phyloP scores from a whole-genome alignment of 2,329 filamentous ascomycete species.

The Chalaropsis ovoidea region DNA sequence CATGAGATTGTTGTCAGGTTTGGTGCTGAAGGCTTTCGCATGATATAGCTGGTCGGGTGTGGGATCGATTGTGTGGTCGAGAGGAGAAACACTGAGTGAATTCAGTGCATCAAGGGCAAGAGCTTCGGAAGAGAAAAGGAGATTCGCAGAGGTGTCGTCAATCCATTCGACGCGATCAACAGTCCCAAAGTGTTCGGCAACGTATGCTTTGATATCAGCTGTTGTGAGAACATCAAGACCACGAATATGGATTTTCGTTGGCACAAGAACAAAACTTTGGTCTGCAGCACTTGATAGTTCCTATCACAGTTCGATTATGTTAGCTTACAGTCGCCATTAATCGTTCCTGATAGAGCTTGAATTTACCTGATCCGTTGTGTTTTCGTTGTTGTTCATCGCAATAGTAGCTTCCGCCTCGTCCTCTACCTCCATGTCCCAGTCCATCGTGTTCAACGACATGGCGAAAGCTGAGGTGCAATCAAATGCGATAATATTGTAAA shows the following conservation, averaged over 20 bases:
- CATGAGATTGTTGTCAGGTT: conserved; percentile 58
- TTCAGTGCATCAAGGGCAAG: conserved; percentile 46
- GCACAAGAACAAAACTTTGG: not conserved
- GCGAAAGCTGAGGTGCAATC: conserved; percentile 5
- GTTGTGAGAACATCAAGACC: conserved; percentile 77
- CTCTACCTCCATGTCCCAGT: conserved; percentile 63
- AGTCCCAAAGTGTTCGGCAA: conserved; percentile 53
- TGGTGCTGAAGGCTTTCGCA: conserved; percentile 57
- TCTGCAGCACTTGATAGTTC: not conserved
- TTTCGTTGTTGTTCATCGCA: not conserved
- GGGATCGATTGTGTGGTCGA: conserved; percentile 48
- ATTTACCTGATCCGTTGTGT: not conserved
- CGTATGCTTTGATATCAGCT: conserved; percentile 66
- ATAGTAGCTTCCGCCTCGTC: conserved; percentile 39
- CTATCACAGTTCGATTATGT: not conserved
- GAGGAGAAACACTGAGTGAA: conserved; percentile 43
- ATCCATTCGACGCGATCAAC: conserved; percentile 78
- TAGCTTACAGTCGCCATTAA: not conserved
- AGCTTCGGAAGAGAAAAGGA: conserved; percentile 56
- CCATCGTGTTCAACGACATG: conserved; percentile 43
- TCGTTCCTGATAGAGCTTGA: not conserved
- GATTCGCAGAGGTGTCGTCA: conserved; percentile 81
- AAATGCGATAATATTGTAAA: not conserved
- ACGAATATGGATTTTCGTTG: conserved; percentile 65
- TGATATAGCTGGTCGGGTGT: conserved; percentile 50